These are phyloP conservation scores for Ogataea pini DNA, from an alignment of 805 yeast species.

Conservation along the genomic window DNA sequence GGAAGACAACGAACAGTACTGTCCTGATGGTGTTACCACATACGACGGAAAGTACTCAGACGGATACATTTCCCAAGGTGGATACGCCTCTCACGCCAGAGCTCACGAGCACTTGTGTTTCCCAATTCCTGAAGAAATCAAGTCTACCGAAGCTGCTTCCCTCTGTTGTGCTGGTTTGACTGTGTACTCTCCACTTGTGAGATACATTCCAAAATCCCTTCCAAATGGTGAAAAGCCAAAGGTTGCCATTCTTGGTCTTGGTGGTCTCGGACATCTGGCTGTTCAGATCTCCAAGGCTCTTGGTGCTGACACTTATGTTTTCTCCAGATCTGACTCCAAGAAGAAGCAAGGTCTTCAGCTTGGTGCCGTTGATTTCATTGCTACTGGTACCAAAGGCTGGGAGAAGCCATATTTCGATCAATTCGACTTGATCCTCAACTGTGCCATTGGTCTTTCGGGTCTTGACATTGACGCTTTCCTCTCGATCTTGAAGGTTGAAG, in stretches of 20 bases:
- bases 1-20: conserved; percentile 46
- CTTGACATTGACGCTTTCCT: conserved; percentile 38
- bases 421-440: conserved; percentile 44
- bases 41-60: conserved; percentile 41
- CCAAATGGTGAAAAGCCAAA: conserved; percentile 36
- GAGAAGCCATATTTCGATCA: conserved; percentile 31
- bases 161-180: conserved; percentile 55
- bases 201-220: conserved; percentile 36
- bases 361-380: conserved; percentile 46
- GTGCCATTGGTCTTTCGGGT: conserved; percentile 44
- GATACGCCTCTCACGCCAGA: conserved; percentile 49
- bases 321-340: conserved; percentile 43
- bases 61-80: conserved; percentile 42
- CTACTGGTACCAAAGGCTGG: conserved; percentile 50
- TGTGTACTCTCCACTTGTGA: conserved; percentile 48
- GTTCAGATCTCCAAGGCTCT: conserved; percentile 45
- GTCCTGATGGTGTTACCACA: conserved; percentile 42
- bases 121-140: conserved; percentile 46
- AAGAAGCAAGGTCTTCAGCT: conserved; percentile 40
- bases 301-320: conserved; percentile 47
- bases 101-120: conserved; percentile 48
- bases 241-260: conserved; percentile 46
- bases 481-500: conserved; percentile 38
- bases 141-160: conserved; percentile 46
- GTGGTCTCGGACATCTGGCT: conserved; percentile 51